Percentiles rank a stretch among this genome's conserved stretches.
Conservation (phyloP, 202 grass and related monocot species). For the Miscanthus sacchariflorus region DNA sequence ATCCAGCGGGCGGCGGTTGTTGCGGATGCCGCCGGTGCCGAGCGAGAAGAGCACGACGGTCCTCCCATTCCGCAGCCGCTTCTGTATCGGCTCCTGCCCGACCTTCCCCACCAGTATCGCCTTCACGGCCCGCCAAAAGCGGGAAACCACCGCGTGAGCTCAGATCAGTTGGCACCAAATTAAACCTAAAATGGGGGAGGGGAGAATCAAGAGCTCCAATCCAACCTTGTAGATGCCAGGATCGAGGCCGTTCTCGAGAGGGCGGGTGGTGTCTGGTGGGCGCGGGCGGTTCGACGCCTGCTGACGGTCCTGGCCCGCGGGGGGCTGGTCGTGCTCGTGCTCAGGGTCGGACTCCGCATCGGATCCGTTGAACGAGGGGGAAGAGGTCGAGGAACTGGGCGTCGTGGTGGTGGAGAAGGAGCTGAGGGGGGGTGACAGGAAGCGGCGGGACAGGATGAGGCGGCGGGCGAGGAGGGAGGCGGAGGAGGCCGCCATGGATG, state of each 20-base stretch:
- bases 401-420: slow-evolving; percentile 40
- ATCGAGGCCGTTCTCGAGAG: slow-evolving; percentile 92
- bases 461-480: slow-evolving; percentile 64
- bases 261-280: slow-evolving; percentile 55
- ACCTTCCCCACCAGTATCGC: slow-evolving; percentile 90
- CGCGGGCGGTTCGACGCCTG: neutral
- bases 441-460: slow-evolving; percentile 47
- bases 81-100: slow-evolving; percentile 76
- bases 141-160: neutral
- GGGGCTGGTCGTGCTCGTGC: slow-evolving; percentile 19
- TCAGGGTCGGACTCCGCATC: slow-evolving; percentile 33
- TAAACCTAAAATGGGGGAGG: neutral
- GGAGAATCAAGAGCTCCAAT: neutral
- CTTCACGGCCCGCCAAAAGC: slow-evolving; percentile 47
- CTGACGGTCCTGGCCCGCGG: slow-evolving; percentile 30
- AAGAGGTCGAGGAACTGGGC: neutral
- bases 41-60: slow-evolving; percentile 79
- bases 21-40: slow-evolving; percentile 89
- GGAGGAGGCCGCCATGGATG: slow-evolving; percentile 67
- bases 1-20: slow-evolving; percentile 87
- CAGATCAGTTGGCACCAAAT: slow-evolving; percentile 20
- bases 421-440: slow-evolving; percentile 48
- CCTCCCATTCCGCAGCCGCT: slow-evolving; percentile 66
- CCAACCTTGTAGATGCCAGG: slow-evolving; percentile 81
- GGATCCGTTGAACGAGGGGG: slow-evolving; percentile 6